Conservation (phyloP, 495 filamentous ascomycete species). For the Durotheca rogersii region DNA sequence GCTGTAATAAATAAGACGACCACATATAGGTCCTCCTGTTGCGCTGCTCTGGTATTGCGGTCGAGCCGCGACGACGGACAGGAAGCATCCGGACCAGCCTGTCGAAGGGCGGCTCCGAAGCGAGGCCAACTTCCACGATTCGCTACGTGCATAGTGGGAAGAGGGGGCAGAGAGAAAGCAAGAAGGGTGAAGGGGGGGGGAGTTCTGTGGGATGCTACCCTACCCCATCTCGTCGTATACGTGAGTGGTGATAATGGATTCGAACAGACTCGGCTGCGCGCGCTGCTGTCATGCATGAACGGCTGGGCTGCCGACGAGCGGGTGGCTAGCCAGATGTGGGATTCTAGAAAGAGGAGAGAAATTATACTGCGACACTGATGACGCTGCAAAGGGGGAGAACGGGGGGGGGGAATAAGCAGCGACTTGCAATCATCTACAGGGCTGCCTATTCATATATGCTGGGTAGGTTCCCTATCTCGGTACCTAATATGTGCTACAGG, state of each 20-base stretch:
- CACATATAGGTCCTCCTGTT: constrained; percentile 21
- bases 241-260: constrained; percentile 14
- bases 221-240: constrained; percentile 9
- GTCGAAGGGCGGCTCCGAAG: too few relatives aligned
- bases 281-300: constrained; percentile 8
- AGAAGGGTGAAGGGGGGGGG: too few relatives aligned
- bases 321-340: constrained; percentile 7
- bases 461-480: too few relatives aligned
- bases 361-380: background rate
- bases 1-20: constrained; percentile 24
- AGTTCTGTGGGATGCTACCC: constrained; percentile 11
- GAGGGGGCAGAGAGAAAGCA: too few relatives aligned
- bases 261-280: constrained; percentile 20
- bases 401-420: too few relatives aligned
- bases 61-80: background rate
- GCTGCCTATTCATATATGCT: too few relatives aligned
- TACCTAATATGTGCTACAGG: too few relatives aligned
- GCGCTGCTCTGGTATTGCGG: constrained; percentile 1
- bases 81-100: too few relatives aligned
- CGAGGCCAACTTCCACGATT: too few relatives aligned
- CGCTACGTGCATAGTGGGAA: background rate
- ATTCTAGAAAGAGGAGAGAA: background rate
- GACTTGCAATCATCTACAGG: too few relatives aligned
- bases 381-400: background rate
- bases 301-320: constrained; percentile 4